These are phyloP conservation scores for Gossypium davidsonii DNA, from an alignment of 441 rosid genomes.

Conservation along the genomic window DNA sequence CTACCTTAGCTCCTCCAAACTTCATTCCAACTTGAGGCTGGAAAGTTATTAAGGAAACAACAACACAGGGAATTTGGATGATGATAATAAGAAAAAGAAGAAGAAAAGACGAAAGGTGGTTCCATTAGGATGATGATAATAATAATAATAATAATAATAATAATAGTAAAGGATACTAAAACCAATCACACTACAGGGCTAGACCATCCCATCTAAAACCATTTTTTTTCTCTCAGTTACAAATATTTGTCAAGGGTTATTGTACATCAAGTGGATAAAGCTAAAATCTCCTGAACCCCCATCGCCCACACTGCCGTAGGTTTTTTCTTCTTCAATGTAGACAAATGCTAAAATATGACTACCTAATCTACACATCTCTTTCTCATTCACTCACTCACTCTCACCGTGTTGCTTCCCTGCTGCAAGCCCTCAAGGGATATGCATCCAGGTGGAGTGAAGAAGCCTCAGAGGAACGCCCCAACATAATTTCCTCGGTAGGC, in stretches of 20 bases:
- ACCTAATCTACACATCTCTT: conserved; percentile 49
- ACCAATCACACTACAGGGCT: conserved; percentile 29
- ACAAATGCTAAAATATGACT: conserved; percentile 48
- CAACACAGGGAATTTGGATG: not conserved
- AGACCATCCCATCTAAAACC: conserved; percentile 35
- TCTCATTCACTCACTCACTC: conserved; percentile 11
- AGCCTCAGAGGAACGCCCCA: conserved; percentile 33
- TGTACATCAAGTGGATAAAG: conserved; percentile 46
- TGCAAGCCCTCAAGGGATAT: conserved; percentile 30
- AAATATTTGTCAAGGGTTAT: conserved; percentile 42
- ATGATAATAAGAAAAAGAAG: too few relatives aligned
- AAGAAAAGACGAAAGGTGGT: too few relatives aligned
- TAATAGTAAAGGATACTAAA: conserved; percentile 15
- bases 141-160: too few relatives aligned
- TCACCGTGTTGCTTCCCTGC: conserved; percentile 31
- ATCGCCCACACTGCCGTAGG: conserved; percentile 25
- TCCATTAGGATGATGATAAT: too few relatives aligned
- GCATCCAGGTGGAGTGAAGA: conserved; percentile 35
- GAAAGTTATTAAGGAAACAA: not conserved
- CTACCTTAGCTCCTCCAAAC: too few relatives aligned
- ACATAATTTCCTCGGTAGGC: conserved; percentile 25
- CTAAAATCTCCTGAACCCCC: conserved; percentile 38
- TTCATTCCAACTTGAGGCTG: too few relatives aligned
- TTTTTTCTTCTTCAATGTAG: conserved; percentile 34
- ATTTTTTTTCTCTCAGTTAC: conserved; percentile 37